Conservation (phyloP, 1,139 yeast genomes). For the Blastobotrys persicus region DNA sequence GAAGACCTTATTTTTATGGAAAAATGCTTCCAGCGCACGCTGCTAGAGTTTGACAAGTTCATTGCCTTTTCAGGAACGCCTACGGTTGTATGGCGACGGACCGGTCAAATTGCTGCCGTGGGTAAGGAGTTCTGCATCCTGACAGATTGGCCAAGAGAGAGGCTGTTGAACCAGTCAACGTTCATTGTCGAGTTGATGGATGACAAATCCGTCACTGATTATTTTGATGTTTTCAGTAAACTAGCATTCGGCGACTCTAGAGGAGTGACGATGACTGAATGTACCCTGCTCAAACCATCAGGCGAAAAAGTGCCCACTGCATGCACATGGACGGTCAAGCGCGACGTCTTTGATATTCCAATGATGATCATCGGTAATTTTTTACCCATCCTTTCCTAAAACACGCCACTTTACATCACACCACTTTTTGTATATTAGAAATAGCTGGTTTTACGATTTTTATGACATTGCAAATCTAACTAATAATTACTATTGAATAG, state of each 20-base stretch:
- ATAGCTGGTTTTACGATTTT: background rate
- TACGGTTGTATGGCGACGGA: conserved; percentile 90
- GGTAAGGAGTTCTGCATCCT: conserved; percentile 86
- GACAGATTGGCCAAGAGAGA: conserved; percentile 82
- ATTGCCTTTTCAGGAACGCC: conserved; percentile 87
- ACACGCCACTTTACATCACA: background rate
- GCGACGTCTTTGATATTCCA: conserved; percentile 90
- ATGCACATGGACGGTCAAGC: conserved; percentile 85
- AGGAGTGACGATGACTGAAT: conserved; percentile 82
- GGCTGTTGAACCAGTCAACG: conserved; percentile 49
- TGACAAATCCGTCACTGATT: conserved; percentile 80
- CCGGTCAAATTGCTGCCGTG: conserved; percentile 90
- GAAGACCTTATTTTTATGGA: conserved; percentile 93
- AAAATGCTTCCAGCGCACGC: conserved; percentile 87
- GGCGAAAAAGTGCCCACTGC: conserved; percentile 56
- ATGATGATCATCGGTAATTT: conserved; percentile 90
- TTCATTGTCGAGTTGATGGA: conserved; percentile 89
- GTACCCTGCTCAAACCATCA: conserved; percentile 66
- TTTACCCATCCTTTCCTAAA: conserved; percentile 14
- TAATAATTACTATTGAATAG: too few species aligned
- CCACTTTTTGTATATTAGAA: background rate
- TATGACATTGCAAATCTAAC: background rate
- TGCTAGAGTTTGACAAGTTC: conserved; percentile 80
- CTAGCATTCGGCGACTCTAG: conserved; percentile 91
- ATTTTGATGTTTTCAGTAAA: conserved; percentile 77